Percentiles rank a stretch among this genome's conserved stretches.
These are phyloP conservation scores for Hirsutella rhossiliensis DNA, from an alignment of 2,329 filamentous ascomycete genomes.

Conservation along the genomic window DNA sequence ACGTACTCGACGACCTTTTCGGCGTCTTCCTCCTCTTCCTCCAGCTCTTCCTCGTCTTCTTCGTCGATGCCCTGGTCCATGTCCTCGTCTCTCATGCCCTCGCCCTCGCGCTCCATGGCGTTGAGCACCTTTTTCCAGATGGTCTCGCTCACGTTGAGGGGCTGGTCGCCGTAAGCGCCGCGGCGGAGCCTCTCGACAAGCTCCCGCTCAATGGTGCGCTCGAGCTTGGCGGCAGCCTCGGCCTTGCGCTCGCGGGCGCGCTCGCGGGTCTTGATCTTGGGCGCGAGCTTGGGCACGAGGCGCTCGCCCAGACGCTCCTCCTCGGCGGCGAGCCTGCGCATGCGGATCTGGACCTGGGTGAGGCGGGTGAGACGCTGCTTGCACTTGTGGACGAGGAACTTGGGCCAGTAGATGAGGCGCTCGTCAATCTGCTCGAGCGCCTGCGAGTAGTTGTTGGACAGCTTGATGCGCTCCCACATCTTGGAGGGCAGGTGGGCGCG, in stretches of 20 bases:
- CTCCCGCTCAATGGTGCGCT: constrained; percentile 90
- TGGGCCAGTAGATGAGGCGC: constrained; percentile 83
- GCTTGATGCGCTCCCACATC: constrained; percentile 86
- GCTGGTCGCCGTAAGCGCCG: constrained; percentile 88
- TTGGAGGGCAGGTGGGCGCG: constrained; percentile 79
- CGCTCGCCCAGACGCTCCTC: constrained; percentile 82
- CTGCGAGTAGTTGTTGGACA: constrained; percentile 82
- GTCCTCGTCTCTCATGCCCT: constrained; percentile 75
- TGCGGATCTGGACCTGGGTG: constrained; percentile 79
- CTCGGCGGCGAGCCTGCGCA: constrained; percentile 72
- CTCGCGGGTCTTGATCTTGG: constrained; percentile 73
- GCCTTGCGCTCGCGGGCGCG: constrained; percentile 65
- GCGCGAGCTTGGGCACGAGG: constrained; percentile 77
- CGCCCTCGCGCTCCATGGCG: constrained; percentile 76
- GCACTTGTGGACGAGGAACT: constrained; percentile 86
- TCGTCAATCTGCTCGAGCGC: constrained; percentile 82
- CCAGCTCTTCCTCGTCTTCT: constrained; percentile 62
- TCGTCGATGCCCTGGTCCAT: constrained; percentile 77
- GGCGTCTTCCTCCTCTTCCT: constrained; percentile 57
- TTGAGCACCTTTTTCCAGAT: constrained; percentile 97
- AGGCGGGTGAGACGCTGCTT: constrained; percentile 90
- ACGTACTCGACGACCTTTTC: constrained; percentile 83
- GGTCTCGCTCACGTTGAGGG: constrained; percentile 85
- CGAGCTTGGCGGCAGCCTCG: constrained; percentile 79
- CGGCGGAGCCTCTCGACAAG: constrained; percentile 82